Conservation (phyloP, 2,329 filamentous ascomycete species). For the Fusarium chaquense region DNA sequence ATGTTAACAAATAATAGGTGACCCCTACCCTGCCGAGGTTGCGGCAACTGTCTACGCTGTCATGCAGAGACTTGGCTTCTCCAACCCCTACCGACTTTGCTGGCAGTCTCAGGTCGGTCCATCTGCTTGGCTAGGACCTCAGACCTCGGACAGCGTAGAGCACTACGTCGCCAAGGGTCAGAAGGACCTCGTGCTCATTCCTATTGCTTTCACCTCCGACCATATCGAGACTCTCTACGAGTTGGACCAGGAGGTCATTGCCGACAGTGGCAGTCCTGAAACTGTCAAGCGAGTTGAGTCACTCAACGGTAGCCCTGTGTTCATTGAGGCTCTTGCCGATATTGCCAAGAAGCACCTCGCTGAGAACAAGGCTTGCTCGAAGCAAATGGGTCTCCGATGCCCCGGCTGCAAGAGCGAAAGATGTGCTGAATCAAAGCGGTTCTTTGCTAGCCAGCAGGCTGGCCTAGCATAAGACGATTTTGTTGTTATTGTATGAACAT, state of each 20-base stretch:
- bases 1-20: constrained; percentile 67
- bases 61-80: constrained; percentile 90
- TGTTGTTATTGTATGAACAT: background rate
- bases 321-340: constrained; percentile 90
- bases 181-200: constrained; percentile 89
- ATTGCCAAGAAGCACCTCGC: constrained; percentile 84
- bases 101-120: constrained; percentile 99
- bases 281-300: constrained; percentile 91
- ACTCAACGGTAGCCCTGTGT: constrained; percentile 89
- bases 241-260: constrained; percentile 93
- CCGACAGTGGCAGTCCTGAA: constrained; percentile 81
- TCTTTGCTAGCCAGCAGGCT: constrained; percentile 64
- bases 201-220: constrained; percentile 98
- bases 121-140: constrained; percentile 93
- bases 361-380: constrained; percentile 75
- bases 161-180: constrained; percentile 91
- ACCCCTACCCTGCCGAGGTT: constrained; percentile 95
- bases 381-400: constrained; percentile 90
- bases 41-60: constrained; percentile 96
- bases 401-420: constrained; percentile 92
- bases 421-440: constrained; percentile 82
- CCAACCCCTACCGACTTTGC: constrained; percentile 91
- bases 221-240: constrained; percentile 96
- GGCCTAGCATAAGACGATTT: constrained; percentile 31
- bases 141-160: constrained; percentile 89